These are phyloP conservation scores for Excoecaria agallocha DNA, from an alignment of 345 rosid genomes.

Conservation along the genomic window DNA sequence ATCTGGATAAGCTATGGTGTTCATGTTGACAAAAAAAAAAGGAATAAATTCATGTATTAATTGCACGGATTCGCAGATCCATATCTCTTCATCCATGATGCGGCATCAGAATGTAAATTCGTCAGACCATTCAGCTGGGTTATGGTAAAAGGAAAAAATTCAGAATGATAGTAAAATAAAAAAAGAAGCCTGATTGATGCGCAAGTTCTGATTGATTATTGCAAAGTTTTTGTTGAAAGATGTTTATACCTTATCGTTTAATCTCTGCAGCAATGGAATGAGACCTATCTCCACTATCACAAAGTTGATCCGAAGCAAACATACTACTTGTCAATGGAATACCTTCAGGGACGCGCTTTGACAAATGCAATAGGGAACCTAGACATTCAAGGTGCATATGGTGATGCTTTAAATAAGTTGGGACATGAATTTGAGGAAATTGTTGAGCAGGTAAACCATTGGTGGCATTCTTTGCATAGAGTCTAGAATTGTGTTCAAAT, in stretches of 20 bases:
- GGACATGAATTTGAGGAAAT: slow-evolving; percentile 86
- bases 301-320: slow-evolving; percentile 88
- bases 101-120: too few species aligned
- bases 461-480: not conserved
- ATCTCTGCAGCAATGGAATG: slow-evolving; percentile 78
- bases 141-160: too few species aligned
- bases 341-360: slow-evolving; percentile 95
- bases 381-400: slow-evolving; percentile 66
- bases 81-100: too few species aligned
- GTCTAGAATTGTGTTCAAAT: not conserved
- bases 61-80: too few species aligned
- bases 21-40: too few species aligned
- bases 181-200: too few species aligned
- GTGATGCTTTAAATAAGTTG: slow-evolving; percentile 65
- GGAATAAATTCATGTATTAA: too few species aligned
- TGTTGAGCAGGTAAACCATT: slow-evolving; percentile 65
- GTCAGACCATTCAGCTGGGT: too few species aligned
- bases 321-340: slow-evolving; percentile 94
- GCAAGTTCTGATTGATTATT: too few species aligned
- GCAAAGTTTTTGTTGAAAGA: not conserved
- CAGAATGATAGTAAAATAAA: too few species aligned
- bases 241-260: slow-evolving; percentile 14
- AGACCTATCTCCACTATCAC: slow-evolving; percentile 74
- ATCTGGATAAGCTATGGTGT: too few species aligned
- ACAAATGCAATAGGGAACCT: slow-evolving; percentile 85